Evolutionary conservation across 1,284 basidiomycete species (phyloP).

Genomic region (Rhodotorula sp.): DNA sequence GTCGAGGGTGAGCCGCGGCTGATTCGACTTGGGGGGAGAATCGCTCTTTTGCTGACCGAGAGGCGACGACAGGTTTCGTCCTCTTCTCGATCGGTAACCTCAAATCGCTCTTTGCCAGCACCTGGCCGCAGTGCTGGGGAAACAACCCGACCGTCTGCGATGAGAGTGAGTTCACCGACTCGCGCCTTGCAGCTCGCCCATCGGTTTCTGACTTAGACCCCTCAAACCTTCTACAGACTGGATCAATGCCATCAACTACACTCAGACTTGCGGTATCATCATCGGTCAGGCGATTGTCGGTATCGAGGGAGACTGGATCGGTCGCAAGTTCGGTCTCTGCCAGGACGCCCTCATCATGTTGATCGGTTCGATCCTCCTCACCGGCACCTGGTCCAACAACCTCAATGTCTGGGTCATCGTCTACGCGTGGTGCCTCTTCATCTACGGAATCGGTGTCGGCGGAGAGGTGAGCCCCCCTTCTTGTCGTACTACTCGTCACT

Average conservation of each 20-base stretch:
- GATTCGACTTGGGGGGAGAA: neutral
- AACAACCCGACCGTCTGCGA: slow-evolving; percentile 52
- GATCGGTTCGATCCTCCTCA: slow-evolving; percentile 58
- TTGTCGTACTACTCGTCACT: neutral
- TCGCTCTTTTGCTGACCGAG: neutral
- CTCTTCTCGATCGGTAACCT: slow-evolving; percentile 60
- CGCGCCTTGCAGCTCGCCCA: neutral
- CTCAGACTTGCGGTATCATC: slow-evolving; percentile 57
- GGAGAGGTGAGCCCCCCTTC: slow-evolving; percentile 22
- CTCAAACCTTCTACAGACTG: slow-evolving; percentile 5
- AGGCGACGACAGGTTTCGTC: slow-evolving; percentile 50
- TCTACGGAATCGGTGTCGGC: slow-evolving; percentile 53
- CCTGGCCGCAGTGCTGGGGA: slow-evolving; percentile 57
- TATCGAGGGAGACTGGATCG: slow-evolving; percentile 59
- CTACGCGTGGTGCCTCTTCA: slow-evolving; percentile 55
- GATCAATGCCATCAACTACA: slow-evolving; percentile 47
- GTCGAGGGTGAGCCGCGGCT: slow-evolving; percentile 12
- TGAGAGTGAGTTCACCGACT: slow-evolving; percentile 44
- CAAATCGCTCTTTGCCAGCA: slow-evolving; percentile 53
- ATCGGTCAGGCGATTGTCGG: slow-evolving; percentile 57
- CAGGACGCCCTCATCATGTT: slow-evolving; percentile 51
- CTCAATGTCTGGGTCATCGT: slow-evolving; percentile 59
- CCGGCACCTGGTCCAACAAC: slow-evolving; percentile 56
- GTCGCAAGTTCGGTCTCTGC: slow-evolving; percentile 55
- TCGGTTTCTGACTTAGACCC: neutral